These are phyloP conservation scores for Fusarium algeriense DNA, from an alignment of 2,329 filamentous ascomycete species.

Conservation along the genomic window DNA sequence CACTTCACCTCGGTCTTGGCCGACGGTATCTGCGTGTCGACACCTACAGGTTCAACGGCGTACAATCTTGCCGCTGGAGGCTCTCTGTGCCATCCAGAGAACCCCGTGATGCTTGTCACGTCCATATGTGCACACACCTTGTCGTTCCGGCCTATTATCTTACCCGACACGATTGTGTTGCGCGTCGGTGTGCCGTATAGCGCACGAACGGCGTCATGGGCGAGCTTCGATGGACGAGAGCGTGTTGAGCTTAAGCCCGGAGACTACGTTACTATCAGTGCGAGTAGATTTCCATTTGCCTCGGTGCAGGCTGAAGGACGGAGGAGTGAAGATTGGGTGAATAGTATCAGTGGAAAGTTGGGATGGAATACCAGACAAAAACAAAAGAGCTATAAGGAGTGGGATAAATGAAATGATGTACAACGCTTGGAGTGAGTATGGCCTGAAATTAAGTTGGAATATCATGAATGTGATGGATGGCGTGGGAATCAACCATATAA, in stretches of 20 bases:
- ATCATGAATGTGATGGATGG: neutral
- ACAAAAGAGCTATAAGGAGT: conserved; percentile 72
- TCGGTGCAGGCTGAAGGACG: conserved; percentile 77
- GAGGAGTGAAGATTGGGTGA: conserved; percentile 83
- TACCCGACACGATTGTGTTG: conserved; percentile 95
- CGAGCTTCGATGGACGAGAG: conserved; percentile 96
- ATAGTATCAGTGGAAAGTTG: conserved; percentile 81
- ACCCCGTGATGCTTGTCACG: conserved; percentile 94
- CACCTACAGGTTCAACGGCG: conserved; percentile 92
- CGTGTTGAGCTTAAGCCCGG: conserved; percentile 82
- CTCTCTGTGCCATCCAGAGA: conserved; percentile 94
- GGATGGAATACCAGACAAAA: conserved; percentile 86
- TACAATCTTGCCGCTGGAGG: conserved; percentile 98
- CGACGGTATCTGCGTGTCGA: conserved; percentile 93
- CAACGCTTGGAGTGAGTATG: neutral
- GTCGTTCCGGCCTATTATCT: conserved; percentile 94
- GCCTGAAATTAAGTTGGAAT: neutral
- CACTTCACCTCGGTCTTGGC: conserved; percentile 95
- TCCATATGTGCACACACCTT: conserved; percentile 95
- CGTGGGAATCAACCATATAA: neutral
- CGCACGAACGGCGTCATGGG: conserved; percentile 90
- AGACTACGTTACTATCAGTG: conserved; percentile 87
- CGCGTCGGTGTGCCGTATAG: conserved; percentile 95
- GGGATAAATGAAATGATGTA: conserved; percentile 52
- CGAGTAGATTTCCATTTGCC: conserved; percentile 83